These are phyloP conservation scores for Lasiodiplodia citricola DNA, from an alignment of 2,329 filamentous ascomycete species.

Conservation along the genomic window DNA sequence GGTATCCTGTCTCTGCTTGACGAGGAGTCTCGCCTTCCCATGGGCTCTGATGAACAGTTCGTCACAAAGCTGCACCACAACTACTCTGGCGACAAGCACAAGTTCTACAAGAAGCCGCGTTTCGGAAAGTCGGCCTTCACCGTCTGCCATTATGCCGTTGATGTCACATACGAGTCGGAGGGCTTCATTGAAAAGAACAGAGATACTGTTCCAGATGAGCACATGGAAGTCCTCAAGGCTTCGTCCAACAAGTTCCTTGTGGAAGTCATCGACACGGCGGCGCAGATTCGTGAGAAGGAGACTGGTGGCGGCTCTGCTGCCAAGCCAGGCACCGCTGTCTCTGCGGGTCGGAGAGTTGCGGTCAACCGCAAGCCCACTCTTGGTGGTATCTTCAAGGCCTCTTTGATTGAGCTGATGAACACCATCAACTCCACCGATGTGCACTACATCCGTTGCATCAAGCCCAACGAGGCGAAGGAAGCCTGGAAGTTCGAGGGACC, in stretches of 20 bases:
- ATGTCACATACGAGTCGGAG: conserved; percentile 98
- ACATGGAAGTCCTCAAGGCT: conserved; percentile 87
- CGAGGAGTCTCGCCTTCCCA: conserved; percentile 93
- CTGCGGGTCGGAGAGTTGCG: conserved; percentile 80
- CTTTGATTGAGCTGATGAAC: conserved; percentile 94
- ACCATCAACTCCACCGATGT: conserved; percentile 98
- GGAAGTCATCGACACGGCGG: conserved; percentile 83
- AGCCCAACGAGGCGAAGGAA: conserved; percentile 96
- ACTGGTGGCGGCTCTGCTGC: conserved; percentile 66
- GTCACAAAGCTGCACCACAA: conserved; percentile 96
- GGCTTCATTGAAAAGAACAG: conserved; percentile 99
- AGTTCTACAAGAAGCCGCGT: conserved; percentile 97
- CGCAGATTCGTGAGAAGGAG: conserved; percentile 89
- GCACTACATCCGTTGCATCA: conserved; percentile 98
- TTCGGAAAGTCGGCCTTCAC: conserved; percentile 98
- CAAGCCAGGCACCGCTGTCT: conserved; percentile 67
- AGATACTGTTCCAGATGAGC: conserved; percentile 97
- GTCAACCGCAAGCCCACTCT: conserved; percentile 96
- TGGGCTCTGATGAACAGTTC: conserved; percentile 97
- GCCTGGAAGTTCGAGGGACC: conserved; percentile 98
- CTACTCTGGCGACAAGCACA: conserved; percentile 86
- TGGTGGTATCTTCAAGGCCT: conserved; percentile 98
- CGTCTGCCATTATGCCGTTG: conserved; percentile 96
- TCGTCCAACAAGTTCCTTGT: conserved; percentile 86
- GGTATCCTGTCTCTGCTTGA: conserved; percentile 91